Percentiles rank a stretch among this genome's conserved stretches.
Conservation (phyloP, 116 monocot species). For the Zostera marina region DNA sequence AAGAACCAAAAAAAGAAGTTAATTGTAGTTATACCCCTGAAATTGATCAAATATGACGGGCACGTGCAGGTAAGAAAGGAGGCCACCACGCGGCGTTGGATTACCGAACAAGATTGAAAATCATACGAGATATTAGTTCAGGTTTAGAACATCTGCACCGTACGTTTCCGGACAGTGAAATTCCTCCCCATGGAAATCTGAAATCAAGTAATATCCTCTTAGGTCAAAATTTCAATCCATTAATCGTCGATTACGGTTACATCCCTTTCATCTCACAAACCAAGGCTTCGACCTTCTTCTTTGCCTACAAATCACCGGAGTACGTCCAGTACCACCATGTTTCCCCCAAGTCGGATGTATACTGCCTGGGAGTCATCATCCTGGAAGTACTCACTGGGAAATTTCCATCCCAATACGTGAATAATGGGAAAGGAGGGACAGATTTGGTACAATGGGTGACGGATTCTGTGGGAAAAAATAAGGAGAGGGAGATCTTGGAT, state of each 20-base stretch:
- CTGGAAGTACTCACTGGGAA: slow-evolving; percentile 81
- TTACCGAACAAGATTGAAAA: slow-evolving; percentile 45
- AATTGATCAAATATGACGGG: too few species aligned
- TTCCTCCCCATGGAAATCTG: slow-evolving; percentile 81
- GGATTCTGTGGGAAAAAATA: slow-evolving; percentile 18
- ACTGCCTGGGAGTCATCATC: slow-evolving; percentile 74
- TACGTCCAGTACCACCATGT: slow-evolving; percentile 18
- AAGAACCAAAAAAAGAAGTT: too few species aligned
- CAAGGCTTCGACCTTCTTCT: slow-evolving; percentile 18
- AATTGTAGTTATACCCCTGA: neutral
- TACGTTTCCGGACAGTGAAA: slow-evolving; percentile 18
- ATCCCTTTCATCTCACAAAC: slow-evolving; percentile 32
- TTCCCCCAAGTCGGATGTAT: slow-evolving; percentile 58
- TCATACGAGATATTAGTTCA: slow-evolving; percentile 37
- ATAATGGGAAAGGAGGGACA: slow-evolving; percentile 42
- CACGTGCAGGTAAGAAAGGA: slow-evolving; percentile 31
- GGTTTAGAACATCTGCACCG: slow-evolving; percentile 54
- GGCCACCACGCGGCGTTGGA: slow-evolving; percentile 36
- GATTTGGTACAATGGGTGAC: slow-evolving; percentile 48
- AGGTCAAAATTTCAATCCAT: slow-evolving; percentile 40
- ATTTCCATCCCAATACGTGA: slow-evolving; percentile 64
- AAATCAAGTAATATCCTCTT: slow-evolving; percentile 75
- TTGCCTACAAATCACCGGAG: slow-evolving; percentile 72
- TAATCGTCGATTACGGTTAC: slow-evolving; percentile 72
- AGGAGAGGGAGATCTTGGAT: slow-evolving; percentile 50